These are phyloP conservation scores for Corallochytrium limacisporum DNA, from an alignment of 78 protist genomes.

Conservation along the genomic window DNA sequence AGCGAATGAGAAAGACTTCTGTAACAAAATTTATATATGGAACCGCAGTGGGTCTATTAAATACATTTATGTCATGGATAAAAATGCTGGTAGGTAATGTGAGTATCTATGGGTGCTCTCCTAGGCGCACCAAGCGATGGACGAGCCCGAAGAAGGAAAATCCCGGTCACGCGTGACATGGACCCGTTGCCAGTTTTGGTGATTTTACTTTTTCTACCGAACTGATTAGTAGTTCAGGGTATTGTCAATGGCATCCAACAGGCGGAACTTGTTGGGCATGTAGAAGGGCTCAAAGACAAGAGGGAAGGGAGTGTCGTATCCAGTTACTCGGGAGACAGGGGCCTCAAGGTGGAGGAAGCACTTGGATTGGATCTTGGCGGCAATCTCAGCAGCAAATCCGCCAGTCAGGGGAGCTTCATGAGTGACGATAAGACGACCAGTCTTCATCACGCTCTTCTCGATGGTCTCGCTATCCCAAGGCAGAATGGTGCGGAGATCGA, in stretches of 20 bases:
- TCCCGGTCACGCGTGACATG: too few species aligned
- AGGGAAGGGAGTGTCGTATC: conserved; percentile 92
- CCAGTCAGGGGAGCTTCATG: conserved; percentile 90
- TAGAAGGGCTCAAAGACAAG: conserved; percentile 69
- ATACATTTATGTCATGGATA: too few species aligned
- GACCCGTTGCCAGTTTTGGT: too few species aligned
- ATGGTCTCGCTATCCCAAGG: conserved; percentile 81
- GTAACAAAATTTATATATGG: too few species aligned
- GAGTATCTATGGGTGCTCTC: too few species aligned
- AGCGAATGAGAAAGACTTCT: too few species aligned
- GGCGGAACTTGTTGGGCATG: conserved; percentile 74
- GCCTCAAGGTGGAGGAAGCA: conserved; percentile 85
- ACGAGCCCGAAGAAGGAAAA: too few species aligned
- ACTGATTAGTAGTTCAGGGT: conserved; percentile 40
- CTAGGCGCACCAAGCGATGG: too few species aligned
- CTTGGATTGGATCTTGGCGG: conserved; percentile 55
- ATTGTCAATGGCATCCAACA: conserved; percentile 65
- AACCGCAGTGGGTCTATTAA: too few species aligned
- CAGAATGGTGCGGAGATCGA: conserved; percentile 63
- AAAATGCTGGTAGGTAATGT: too few species aligned
- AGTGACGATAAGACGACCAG: conserved; percentile 60
- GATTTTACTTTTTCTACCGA: too few species aligned
- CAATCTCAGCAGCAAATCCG: conserved; percentile 87
- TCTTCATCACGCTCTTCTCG: conserved; percentile 56
- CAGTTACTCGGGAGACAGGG: conserved; percentile 80